These are phyloP conservation scores for Mitragyna speciosa DNA, from an alignment of 257 asterid genomes.

Conservation along the genomic window DNA sequence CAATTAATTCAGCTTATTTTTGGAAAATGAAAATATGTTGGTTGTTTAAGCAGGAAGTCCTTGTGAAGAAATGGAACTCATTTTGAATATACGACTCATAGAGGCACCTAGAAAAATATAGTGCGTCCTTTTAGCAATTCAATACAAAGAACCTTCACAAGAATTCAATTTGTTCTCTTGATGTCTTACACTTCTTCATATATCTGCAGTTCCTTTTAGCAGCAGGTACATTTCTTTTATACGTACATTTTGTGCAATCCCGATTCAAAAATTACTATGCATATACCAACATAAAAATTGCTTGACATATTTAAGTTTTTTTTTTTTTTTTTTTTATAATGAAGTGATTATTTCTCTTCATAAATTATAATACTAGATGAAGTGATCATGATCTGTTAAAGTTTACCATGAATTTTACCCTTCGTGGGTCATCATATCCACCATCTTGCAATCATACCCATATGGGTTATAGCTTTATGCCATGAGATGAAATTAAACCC, in stretches of 20 bases:
- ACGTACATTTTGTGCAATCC: background rate
- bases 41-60: background rate
- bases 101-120: background rate
- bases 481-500: background rate
- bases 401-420: background rate
- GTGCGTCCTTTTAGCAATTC: background rate
- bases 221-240: background rate
- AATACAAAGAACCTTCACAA: background rate
- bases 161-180: background rate
- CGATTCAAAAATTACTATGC: background rate
- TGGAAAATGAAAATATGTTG: background rate
- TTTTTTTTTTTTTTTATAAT: no score
- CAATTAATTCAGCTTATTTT: background rate
- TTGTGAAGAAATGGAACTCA: background rate
- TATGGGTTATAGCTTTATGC: background rate
- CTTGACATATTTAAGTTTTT: background rate
- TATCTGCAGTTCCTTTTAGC: background rate
- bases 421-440: slow-evolving; percentile 2
- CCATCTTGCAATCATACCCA: background rate
- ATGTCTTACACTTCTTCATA: background rate
- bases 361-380: no score
- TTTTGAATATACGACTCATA: background rate
- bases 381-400: no score
- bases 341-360: background rate
- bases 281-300: no score